Evolutionary conservation across 176 grass and related monocot genomes (phyloP).

Genomic region (Carex myosuroides): DNA sequence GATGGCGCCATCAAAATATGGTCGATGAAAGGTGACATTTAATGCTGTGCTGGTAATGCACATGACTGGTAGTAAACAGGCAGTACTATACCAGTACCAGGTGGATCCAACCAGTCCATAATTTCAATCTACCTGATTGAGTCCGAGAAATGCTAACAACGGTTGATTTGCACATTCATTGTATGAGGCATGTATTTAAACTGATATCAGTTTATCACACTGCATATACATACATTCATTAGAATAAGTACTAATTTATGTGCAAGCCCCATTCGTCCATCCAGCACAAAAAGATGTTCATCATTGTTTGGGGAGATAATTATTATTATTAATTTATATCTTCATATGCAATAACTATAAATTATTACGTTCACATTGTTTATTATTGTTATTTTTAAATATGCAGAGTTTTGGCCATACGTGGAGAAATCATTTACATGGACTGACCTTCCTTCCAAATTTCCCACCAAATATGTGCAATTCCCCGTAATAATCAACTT

Average conservation of each 20-base stretch:
- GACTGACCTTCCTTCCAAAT: slow-evolving; percentile 90
- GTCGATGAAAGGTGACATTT: slow-evolving; percentile 91
- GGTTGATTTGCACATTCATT: neutral
- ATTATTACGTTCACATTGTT: neutral
- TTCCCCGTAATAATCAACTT: slow-evolving; percentile 54
- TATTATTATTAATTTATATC: neutral
- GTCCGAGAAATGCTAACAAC: neutral
- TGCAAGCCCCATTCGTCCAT: neutral
- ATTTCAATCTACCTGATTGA: neutral
- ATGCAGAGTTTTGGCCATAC: slow-evolving; percentile 88
- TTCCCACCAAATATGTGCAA: slow-evolving; percentile 97
- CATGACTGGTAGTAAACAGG: neutral
- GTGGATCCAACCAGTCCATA: neutral
- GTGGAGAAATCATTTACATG: slow-evolving; percentile 97
- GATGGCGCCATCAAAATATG: slow-evolving; percentile 96
- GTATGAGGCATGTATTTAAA: neutral
- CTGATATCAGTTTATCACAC: neutral
- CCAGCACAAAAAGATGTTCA: neutral
- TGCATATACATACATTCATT: neutral
- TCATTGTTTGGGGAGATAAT: neutral
- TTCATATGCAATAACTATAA: neutral
- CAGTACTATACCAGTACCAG: neutral
- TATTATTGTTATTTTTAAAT: slow-evolving; percentile 10
- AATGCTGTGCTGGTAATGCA: neutral
- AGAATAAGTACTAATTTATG: neutral